phyloP scores from a whole-genome alignment of 768 basidiomycete genomes.

The Boletellus ananas region DNA sequence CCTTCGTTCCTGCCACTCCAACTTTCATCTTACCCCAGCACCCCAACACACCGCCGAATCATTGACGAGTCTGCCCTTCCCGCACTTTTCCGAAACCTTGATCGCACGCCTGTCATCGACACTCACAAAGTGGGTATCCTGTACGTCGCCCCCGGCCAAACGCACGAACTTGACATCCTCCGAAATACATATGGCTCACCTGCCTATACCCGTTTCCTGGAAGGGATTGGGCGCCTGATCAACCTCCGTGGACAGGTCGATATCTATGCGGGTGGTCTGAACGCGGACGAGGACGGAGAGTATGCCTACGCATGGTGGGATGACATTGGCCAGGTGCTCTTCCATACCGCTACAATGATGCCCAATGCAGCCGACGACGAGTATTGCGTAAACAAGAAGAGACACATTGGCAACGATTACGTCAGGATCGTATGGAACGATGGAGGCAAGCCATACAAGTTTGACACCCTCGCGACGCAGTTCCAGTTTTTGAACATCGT shows the following conservation, averaged over 20 bases:
- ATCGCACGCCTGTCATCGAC: conserved; percentile 90
- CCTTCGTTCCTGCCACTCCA: conserved; percentile 85
- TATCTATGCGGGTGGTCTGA: conserved; percentile 88
- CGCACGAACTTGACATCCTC: conserved; percentile 78
- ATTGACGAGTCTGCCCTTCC: conserved; percentile 54
- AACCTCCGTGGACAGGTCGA: conserved; percentile 86
- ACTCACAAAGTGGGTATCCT: conserved; percentile 95
- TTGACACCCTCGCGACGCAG: conserved; percentile 87
- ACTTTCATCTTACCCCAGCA: conserved; percentile 67
- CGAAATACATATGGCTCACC: conserved; percentile 90
- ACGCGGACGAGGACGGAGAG: conserved; percentile 89
- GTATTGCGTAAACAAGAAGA: conserved; percentile 80
- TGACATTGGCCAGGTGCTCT: conserved; percentile 91
- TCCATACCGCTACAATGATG: conserved; percentile 97
- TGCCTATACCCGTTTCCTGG: conserved; percentile 89
- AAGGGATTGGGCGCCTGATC: conserved; percentile 84
- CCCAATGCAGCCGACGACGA: conserved; percentile 70
- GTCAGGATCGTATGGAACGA: conserved; percentile 99
- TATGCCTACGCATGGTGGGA: conserved; percentile 99
- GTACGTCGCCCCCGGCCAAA: conserved; percentile 93
- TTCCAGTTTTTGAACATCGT: conserved; percentile 99
- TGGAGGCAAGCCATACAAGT: conserved; percentile 81
- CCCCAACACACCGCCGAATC: conserved; percentile 38
- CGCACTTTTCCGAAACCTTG: conserved; percentile 63
- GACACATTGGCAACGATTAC: conserved; percentile 95